Conservation (phyloP, 179 eudicot genomes). For the Beta lomatogona region DNA sequence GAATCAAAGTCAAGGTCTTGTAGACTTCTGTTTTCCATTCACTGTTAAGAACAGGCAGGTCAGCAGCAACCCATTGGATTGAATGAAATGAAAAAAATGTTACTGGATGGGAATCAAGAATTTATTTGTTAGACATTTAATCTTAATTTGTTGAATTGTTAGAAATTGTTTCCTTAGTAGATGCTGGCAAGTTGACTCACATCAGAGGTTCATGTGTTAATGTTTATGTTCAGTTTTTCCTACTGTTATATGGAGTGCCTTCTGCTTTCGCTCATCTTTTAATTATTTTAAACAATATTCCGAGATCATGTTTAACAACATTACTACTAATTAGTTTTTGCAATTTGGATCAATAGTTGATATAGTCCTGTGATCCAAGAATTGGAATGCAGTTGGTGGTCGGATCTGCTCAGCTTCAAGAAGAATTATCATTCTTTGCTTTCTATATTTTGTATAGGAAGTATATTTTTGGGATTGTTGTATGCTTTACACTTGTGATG, state of each 20-base stretch:
- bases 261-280: background rate
- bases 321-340: background rate
- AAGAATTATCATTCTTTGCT: no score
- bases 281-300: background rate
- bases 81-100: conserved; percentile 20
- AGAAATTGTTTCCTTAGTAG: conserved; percentile 23
- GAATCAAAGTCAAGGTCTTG: conserved; percentile 21
- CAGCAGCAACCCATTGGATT: conserved; percentile 32
- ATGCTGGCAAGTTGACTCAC: conserved; percentile 28
- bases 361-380: no score
- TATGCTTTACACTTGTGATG: no score
- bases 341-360: background rate
- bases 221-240: background rate
- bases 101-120: conserved; percentile 27
- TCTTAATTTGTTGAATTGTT: conserved; percentile 13
- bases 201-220: conserved; percentile 7
- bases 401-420: no score
- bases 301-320: no score
- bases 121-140: conserved; percentile 11
- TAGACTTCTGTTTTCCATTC: conserved; percentile 24
- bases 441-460: no score
- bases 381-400: no score
- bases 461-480: no score
- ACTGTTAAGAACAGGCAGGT: conserved; percentile 24
- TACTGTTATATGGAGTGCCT: background rate